Percentiles rank a stretch among this genome's conserved stretches.
phyloP scores from a whole-genome alignment of 441 rosid species.

The Eutrema salsugineum region DNA sequence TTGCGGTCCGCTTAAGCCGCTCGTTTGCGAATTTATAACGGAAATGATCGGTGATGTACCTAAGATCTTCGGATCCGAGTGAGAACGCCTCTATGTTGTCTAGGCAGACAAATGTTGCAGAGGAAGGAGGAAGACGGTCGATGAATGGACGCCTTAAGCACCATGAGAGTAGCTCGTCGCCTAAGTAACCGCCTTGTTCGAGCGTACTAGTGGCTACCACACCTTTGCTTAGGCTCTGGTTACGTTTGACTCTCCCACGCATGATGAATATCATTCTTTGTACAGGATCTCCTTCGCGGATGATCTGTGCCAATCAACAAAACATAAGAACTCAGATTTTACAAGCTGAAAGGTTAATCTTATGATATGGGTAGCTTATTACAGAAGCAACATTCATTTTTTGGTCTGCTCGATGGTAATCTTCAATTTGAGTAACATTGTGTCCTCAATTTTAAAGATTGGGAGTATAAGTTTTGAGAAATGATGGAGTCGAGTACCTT shows the following conservation, averaged over 20 bases:
- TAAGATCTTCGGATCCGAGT: slow-evolving; percentile 40
- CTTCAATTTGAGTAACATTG: neutral
- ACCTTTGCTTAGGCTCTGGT: slow-evolving; percentile 57
- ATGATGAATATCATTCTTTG: slow-evolving; percentile 53
- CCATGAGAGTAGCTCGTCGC: slow-evolving; percentile 66
- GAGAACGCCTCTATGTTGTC: slow-evolving; percentile 47
- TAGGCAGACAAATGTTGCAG: slow-evolving; percentile 50
- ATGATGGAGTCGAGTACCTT: slow-evolving; percentile 32
- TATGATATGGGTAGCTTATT: neutral
- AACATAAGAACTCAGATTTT: neutral
- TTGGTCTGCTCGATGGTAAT: neutral
- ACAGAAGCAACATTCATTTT: neutral
- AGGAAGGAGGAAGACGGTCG: slow-evolving; percentile 54
- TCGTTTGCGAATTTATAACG: slow-evolving; percentile 47
- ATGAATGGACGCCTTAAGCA: slow-evolving; percentile 58
- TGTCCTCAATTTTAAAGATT: neutral
- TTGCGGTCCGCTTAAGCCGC: slow-evolving; percentile 48
- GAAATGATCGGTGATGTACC: slow-evolving; percentile 58
- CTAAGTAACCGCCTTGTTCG: slow-evolving; percentile 57
- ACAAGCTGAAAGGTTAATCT: neutral
- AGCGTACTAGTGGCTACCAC: slow-evolving; percentile 41
- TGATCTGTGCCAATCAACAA: slow-evolving; percentile 38
- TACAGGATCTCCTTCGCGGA: slow-evolving; percentile 68
- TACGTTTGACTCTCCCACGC: slow-evolving; percentile 41
- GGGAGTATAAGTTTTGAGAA: neutral